These are phyloP conservation scores for Colletotrichum caudatum DNA, from an alignment of 2,329 filamentous ascomycete species.

Conservation along the genomic window DNA sequence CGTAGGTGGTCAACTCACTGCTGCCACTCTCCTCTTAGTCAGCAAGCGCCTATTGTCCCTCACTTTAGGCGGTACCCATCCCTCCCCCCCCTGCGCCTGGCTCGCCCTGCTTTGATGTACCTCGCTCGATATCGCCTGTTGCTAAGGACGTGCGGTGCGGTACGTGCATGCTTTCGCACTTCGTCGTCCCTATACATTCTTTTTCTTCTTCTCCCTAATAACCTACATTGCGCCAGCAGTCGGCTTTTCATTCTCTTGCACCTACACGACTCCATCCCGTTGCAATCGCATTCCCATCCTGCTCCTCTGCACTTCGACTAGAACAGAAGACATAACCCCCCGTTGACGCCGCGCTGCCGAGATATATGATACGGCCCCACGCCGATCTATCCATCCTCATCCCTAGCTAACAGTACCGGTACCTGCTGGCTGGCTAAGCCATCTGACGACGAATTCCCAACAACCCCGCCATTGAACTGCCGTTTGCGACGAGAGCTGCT, in stretches of 20 bases:
- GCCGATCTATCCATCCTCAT: neutral
- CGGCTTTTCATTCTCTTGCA: neutral
- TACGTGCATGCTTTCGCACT: conserved; percentile 1
- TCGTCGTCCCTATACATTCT: neutral
- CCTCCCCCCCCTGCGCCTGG: neutral
- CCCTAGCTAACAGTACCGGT: neutral
- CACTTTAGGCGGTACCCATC: conserved; percentile 8
- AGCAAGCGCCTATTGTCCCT: neutral
- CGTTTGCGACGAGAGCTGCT: conserved; percentile 18
- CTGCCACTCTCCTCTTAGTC: neutral
- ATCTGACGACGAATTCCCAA: conserved; percentile 8
- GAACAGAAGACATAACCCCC: conserved; percentile 1
- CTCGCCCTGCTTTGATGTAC: conserved; percentile 4
- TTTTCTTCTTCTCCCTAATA: neutral
- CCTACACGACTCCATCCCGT: neutral
- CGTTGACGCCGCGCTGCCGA: neutral
- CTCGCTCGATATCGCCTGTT: neutral
- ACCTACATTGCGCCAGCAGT: conserved; percentile 6
- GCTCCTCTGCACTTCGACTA: neutral
- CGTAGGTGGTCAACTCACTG: neutral
- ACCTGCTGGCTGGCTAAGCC: neutral
- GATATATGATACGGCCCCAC: neutral
- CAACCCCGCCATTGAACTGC: neutral
- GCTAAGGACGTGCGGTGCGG: conserved; percentile 1
- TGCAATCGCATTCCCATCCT: neutral